Evolutionary conservation across 257 asterid species (phyloP).

Genomic region (Vinca minor): DNA sequence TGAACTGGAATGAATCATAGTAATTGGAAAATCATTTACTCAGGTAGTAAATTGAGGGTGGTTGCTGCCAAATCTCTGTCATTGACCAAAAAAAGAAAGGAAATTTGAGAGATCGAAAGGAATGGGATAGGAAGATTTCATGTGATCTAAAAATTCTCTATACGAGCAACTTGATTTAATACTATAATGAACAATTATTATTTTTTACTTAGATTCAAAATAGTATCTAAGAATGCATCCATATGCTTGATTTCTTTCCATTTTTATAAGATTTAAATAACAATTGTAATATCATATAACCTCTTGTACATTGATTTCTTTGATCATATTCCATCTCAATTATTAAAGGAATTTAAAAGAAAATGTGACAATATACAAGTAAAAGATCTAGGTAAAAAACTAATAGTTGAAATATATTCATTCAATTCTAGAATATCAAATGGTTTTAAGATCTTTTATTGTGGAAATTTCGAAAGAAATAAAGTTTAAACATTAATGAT

Average conservation of each 20-base stretch:
- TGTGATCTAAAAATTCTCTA: constrained; percentile 1
- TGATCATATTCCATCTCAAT: background rate
- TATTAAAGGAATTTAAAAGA: background rate
- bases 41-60: background rate
- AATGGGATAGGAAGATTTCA: constrained; percentile 4
- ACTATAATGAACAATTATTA: background rate
- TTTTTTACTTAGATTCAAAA: background rate
- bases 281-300: background rate
- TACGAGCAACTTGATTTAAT: background rate
- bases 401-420: background rate
- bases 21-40: background rate
- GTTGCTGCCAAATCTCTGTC: background rate
- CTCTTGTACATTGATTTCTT: background rate
- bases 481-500: too few species aligned
- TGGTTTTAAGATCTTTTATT: background rate
- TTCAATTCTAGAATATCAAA: background rate
- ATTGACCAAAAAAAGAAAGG: background rate
- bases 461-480: background rate
- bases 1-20: background rate
- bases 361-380: background rate
- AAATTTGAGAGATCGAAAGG: background rate
- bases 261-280: background rate
- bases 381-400: background rate
- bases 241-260: background rate
- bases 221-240: constrained; percentile 9